Conservation (phyloP, 2,329 filamentous ascomycete species). For the Ascochyta fabae region DNA sequence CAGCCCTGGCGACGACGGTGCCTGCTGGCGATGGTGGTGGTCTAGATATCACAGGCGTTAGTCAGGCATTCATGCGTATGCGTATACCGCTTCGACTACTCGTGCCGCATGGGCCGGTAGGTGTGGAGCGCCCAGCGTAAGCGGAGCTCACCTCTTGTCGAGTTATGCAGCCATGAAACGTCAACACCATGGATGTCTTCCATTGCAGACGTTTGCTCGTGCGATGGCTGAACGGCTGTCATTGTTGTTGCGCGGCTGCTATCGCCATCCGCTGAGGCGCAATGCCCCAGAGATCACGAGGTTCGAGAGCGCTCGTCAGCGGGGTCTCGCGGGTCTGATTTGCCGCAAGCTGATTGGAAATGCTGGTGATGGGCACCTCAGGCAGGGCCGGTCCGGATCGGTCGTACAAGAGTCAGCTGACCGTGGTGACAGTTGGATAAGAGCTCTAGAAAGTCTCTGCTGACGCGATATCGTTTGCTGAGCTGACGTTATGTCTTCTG, state of each 20-base stretch:
- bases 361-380: constrained; percentile 9
- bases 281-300: constrained; percentile 10
- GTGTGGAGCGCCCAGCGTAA: constrained; percentile 31
- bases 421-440: constrained; percentile 1
- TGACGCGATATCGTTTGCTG: constrained; percentile 19
- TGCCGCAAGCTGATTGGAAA: constrained; percentile 36
- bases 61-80: constrained; percentile 23
- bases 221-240: constrained; percentile 31
- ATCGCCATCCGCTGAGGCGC: constrained; percentile 36
- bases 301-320: constrained; percentile 34
- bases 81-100: constrained; percentile 6
- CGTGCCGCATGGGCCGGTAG: constrained; percentile 25
- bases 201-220: constrained; percentile 58
- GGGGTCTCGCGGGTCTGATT: constrained; percentile 34
- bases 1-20: constrained; percentile 45
- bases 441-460: constrained; percentile 12
- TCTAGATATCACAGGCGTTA: constrained; percentile 31
- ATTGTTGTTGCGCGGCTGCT: constrained; percentile 24
- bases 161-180: constrained; percentile 89
- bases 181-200: constrained; percentile 83
- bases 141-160: constrained; percentile 73
- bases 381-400: constrained; percentile 10
- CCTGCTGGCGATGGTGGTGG: constrained; percentile 47
- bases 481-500: constrained; percentile 14
- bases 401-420: constrained; percentile 17